Evolutionary conservation across 305 asterid species (phyloP).

Genomic region (Fraxinus latifolia): DNA sequence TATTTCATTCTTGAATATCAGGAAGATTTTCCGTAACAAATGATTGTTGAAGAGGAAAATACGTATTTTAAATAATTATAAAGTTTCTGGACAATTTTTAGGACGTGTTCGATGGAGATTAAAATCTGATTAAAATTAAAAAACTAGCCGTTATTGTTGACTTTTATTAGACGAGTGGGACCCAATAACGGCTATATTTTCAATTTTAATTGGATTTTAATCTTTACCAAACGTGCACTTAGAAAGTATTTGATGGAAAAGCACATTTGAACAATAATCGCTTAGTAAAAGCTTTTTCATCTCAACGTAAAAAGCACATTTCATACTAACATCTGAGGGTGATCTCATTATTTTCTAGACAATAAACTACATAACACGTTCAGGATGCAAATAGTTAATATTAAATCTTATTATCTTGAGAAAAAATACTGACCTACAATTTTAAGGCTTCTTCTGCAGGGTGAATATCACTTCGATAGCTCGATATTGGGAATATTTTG

Average conservation of each 20-base stretch:
- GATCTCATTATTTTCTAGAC: background rate
- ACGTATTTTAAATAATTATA: background rate
- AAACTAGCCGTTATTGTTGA: too few relatives aligned
- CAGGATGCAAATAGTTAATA: background rate
- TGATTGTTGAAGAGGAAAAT: background rate
- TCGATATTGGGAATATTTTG: slow-evolving; percentile 3
- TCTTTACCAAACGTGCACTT: too few relatives aligned
- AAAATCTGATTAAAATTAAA: too few relatives aligned
- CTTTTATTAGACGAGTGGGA: too few relatives aligned
- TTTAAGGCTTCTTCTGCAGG: background rate
- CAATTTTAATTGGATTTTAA: too few relatives aligned
- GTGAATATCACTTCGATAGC: slow-evolving; percentile 3
- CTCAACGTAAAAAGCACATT: background rate
- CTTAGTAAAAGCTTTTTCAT: background rate
- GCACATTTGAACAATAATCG: background rate
- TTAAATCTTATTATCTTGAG: slow-evolving; percentile 3
- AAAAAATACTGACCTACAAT: slow-evolving; percentile 21
- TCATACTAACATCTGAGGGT: background rate
- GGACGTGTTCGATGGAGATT: background rate
- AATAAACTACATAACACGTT: background rate
- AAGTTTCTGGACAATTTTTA: background rate
- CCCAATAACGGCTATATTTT: too few relatives aligned
- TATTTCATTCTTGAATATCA: slow-evolving; percentile 11
- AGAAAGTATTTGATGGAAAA: background rate
- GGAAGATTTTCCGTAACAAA: background rate